phyloP scores from a whole-genome alignment of 371 early-diverging fungal species.

The Lichtheimia ornata region DNA sequence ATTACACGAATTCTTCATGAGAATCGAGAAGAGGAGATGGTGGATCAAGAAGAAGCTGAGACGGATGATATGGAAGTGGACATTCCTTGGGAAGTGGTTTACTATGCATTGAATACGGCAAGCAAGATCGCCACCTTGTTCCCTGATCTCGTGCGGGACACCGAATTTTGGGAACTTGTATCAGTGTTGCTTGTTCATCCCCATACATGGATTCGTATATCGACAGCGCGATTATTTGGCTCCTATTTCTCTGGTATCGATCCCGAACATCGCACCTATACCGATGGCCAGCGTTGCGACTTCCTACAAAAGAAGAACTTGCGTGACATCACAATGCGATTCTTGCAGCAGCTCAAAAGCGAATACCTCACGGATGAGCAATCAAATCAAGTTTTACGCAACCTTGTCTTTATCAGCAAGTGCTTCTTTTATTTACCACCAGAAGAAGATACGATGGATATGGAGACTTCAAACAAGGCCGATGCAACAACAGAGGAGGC shows the following conservation, averaged over 20 bases:
- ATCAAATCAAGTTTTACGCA: conserved; percentile 90
- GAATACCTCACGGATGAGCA: conserved; percentile 72
- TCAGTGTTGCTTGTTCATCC: conserved; percentile 74
- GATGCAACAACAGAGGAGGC: conserved; percentile 27
- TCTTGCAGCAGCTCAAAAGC: conserved; percentile 78
- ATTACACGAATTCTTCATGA: conserved; percentile 46
- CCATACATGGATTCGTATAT: conserved; percentile 86
- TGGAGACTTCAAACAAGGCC: conserved; percentile 29
- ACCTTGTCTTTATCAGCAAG: conserved; percentile 88
- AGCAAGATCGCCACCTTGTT: conserved; percentile 63
- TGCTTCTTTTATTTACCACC: conserved; percentile 59
- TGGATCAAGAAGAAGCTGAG: conserved; percentile 40
- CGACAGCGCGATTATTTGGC: conserved; percentile 76
- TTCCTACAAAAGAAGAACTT: conserved; percentile 55
- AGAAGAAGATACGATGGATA: conserved; percentile 44
- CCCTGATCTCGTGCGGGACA: conserved; percentile 53
- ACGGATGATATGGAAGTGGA: conserved; percentile 55
- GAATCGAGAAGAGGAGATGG: conserved; percentile 27
- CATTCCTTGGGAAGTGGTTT: conserved; percentile 81
- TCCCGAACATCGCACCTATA: conserved; percentile 50
- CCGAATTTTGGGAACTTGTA: conserved; percentile 60
- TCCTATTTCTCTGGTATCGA: conserved; percentile 70
- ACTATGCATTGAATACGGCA: conserved; percentile 80
- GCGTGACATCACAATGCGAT: conserved; percentile 54
- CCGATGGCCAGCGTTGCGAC: conserved; percentile 21